Conservation (phyloP, 371 early-diverging fungal genomes). For the Coemansia sp. region DNA sequence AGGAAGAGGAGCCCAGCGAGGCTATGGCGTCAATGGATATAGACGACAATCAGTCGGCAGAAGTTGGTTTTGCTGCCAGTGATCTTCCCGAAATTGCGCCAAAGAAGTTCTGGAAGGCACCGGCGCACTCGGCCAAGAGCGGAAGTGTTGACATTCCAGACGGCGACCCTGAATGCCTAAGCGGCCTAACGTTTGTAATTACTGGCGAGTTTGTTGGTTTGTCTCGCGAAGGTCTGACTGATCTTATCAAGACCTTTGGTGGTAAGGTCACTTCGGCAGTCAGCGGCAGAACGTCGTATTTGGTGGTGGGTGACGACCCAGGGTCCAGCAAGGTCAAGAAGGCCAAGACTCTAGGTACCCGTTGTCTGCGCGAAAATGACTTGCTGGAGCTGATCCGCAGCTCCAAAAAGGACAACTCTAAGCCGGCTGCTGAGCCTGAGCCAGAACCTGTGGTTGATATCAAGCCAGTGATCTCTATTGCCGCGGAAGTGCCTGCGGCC, state of each 20-base stretch:
- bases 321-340: conserved; percentile 91
- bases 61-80: conserved; percentile 36
- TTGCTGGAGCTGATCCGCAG: conserved; percentile 79
- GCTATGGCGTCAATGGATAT: conserved; percentile 14
- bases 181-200: conserved; percentile 86
- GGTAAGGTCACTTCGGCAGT: conserved; percentile 83
- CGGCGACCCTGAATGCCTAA: conserved; percentile 76
- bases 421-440: not conserved
- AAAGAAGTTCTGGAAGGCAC: conserved; percentile 24
- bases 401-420: conserved; percentile 40
- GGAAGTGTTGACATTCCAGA: conserved; percentile 77
- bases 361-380: conserved; percentile 84
- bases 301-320: conserved; percentile 91
- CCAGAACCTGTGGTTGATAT: not conserved
- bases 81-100: conserved; percentile 41
- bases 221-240: conserved; percentile 72
- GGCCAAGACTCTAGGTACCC: conserved; percentile 71
- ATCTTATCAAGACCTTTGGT: conserved; percentile 87
- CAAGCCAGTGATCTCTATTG: not conserved
- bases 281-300: conserved; percentile 87
- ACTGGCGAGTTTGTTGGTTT: conserved; percentile 85
- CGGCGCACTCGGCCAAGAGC: conserved; percentile 32
- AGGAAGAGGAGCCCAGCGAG: not conserved
- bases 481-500: not conserved
- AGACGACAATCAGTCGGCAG: conserved; percentile 11